A percentile compares a stretch with the other conserved stretches of the same genome.
phyloP scores from a whole-genome alignment of 163 green algal genomes.

The Prototheca wickerhamii region DNA sequence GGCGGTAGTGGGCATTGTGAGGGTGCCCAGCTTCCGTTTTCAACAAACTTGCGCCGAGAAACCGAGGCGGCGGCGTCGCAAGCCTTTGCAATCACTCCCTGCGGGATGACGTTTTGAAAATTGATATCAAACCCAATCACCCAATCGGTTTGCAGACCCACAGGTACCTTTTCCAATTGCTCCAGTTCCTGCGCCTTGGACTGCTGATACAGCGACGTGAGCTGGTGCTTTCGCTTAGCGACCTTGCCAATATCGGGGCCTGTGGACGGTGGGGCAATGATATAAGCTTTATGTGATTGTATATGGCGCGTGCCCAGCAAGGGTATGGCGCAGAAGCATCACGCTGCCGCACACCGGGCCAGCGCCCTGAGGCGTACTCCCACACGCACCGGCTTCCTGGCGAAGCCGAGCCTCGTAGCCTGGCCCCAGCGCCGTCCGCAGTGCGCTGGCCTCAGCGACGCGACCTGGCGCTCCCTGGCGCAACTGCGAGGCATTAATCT shows the following conservation, averaged over 20 bases:
- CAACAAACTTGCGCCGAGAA: too few relatives aligned
- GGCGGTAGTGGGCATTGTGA: too few relatives aligned
- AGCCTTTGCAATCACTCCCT: too few relatives aligned
- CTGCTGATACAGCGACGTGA: neutral
- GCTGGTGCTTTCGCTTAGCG: constrained; percentile 47
- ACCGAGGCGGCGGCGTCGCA: too few relatives aligned
- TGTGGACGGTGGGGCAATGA: neutral
- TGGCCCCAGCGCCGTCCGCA: constrained; percentile 38
- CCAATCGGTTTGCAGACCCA: too few relatives aligned
- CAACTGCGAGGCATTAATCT: constrained; percentile 45
- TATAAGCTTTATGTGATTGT: neutral
- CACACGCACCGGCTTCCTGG: constrained; percentile 29
- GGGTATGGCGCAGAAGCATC: too few relatives aligned
- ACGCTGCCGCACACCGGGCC: neutral
- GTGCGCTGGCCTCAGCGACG: constrained; percentile 26
- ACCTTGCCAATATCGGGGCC: constrained; percentile 47
- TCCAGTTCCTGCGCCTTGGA: constrained; percentile 3
- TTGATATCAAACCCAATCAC: too few relatives aligned
- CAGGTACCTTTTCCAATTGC: neutral
- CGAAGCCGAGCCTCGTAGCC: constrained; percentile 50
- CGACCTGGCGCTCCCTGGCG: constrained; percentile 33
- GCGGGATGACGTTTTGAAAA: too few relatives aligned
- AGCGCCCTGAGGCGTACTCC: neutral
- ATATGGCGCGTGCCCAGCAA: neutral
- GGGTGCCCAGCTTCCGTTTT: too few relatives aligned